phyloP scores from a whole-genome alignment of 2,329 filamentous ascomycete genomes.

The Paecilomyces variotii region DNA sequence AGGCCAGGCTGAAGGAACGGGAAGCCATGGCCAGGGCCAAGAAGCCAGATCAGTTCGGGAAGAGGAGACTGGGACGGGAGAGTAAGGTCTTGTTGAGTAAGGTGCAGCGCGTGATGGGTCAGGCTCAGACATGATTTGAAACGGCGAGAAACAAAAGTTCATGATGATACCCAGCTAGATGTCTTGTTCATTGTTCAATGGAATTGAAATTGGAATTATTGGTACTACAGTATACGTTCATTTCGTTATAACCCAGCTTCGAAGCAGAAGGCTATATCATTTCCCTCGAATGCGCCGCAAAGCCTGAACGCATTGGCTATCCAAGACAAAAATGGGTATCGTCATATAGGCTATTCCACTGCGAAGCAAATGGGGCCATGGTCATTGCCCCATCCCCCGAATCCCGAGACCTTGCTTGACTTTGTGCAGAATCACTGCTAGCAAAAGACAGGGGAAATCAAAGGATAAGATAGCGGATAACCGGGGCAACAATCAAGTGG shows the following conservation, averaged over 20 bases:
- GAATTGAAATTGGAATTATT: not conserved
- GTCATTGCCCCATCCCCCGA: too few species aligned
- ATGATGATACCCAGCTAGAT: not conserved
- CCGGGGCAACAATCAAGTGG: not conserved
- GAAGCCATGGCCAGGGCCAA: constrained; percentile 55
- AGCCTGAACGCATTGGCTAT: not conserved
- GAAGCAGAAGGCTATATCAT: not conserved
- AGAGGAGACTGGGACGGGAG: constrained; percentile 74
- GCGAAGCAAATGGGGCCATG: not conserved
- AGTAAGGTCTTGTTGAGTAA: constrained; percentile 69
- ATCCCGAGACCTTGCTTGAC: not conserved
- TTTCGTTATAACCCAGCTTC: not conserved
- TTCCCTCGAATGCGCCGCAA: not conserved
- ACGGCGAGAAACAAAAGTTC: not conserved
- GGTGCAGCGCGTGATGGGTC: constrained; percentile 62
- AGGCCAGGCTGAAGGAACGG: constrained; percentile 64
- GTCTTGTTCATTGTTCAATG: not conserved
- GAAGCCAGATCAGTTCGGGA: constrained; percentile 57
- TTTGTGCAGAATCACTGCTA: not conserved
- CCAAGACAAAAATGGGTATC: not conserved
- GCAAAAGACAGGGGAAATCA: not conserved
- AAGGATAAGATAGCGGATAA: not conserved
- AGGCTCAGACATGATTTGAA: constrained; percentile 12
- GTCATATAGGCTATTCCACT: not conserved
- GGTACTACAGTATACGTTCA: not conserved